Conservation (phyloP, 345 rosid genomes). For the Populus deltoides region DNA sequence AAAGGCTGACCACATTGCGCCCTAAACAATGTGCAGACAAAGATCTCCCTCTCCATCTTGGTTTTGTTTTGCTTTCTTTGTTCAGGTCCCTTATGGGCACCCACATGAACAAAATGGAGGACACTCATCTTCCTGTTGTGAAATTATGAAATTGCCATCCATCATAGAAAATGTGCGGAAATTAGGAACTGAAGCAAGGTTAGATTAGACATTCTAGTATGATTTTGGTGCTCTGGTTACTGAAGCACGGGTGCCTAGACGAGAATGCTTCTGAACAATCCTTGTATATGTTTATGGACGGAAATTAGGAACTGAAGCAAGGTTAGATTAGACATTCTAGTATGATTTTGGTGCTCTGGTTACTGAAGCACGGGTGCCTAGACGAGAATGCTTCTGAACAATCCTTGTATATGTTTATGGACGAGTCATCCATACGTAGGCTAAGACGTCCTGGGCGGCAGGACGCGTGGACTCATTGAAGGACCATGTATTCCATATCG, state of each 20-base stretch:
- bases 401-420: neutral
- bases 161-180: neutral
- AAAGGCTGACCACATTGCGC: conserved; percentile 2
- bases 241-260: neutral
- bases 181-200: neutral
- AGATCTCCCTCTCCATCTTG: neutral
- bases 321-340: conserved; percentile 4
- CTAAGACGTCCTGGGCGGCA: neutral
- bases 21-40: conserved; percentile 7
- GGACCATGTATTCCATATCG: conserved; percentile 2
- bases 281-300: neutral
- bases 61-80: neutral
- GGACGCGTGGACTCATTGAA: neutral
- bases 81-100: neutral
- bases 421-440: neutral
- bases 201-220: neutral
- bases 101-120: neutral
- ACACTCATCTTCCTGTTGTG: neutral
- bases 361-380: neutral
- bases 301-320: neutral
- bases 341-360: neutral
- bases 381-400: neutral
- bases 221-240: neutral
- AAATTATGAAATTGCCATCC: neutral
- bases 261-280: neutral